Base-by-base conservation (phyloP, 1,139 yeast genomes). In the Suhomyces wounanorum region DNA sequence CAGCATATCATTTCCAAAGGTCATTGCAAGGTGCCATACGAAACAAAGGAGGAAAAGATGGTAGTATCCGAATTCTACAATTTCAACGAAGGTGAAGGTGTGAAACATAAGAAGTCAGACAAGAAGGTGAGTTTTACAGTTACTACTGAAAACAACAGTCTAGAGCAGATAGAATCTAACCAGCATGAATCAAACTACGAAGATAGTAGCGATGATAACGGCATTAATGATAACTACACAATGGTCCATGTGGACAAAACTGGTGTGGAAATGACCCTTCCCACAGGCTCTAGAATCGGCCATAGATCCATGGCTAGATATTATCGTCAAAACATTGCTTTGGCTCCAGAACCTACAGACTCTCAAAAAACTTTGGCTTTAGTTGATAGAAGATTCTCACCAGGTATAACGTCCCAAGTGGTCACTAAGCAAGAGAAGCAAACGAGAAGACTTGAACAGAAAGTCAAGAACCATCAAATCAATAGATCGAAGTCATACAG, bases 11-110 rank as follows among this genome's bases (percentile, higher is more conserved):
- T 55, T 7, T 68, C 79, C 8, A 82, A 81, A 60, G 84, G 85
- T 0, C 86, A 82, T 58, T 79, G 84, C 55, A 71, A 69, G 42
- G 62, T 82, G 21, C 86, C 85, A 0, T 82, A 77, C 59, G 85
- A 82, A 52, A 68, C 77, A 3, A 69, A 66, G 45, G 76, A 71
- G 14, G 84, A 81, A 44, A 72, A 70, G 50, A 63, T 63, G 13
- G 64, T 66, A 2, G 60, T 81, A 17, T 61, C 70, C 1, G 71
- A 71, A 51, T 82, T 75, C 54, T 82, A 81, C 58, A 67, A 77
- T 48, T 80, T 79, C 54, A 60, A 55, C 25, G 60, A 48, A 9
- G 66, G 55, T 10, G 63, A 57, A 1, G 62, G 59, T 26, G 26
- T 53, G 3, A 59, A 57, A 49, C 58, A 50, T n/a, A 44, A 55